phyloP scores from a whole-genome alignment of 139 green algal species.

The Eudorina sp. region DNA sequence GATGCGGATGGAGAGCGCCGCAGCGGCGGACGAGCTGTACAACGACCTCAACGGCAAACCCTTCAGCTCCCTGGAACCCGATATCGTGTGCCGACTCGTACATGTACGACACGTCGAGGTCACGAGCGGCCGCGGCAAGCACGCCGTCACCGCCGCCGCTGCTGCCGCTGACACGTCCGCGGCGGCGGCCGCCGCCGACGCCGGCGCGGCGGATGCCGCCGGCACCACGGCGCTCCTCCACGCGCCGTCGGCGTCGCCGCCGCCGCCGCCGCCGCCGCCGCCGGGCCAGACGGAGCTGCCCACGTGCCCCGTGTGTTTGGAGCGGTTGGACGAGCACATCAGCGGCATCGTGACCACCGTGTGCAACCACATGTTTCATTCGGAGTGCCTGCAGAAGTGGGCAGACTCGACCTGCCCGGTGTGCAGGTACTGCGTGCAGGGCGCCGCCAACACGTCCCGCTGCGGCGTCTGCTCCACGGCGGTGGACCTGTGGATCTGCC shows the following conservation, averaged over 20 bases:
- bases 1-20: constrained; percentile 80
- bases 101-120: constrained; percentile 68
- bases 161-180: no score
- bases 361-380: constrained; percentile 97
- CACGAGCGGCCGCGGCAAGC: constrained; percentile 20
- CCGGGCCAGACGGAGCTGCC: constrained; percentile 88
- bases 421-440: constrained; percentile 71
- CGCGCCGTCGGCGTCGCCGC: neutral
- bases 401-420: constrained; percentile 93
- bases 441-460: constrained; percentile 55
- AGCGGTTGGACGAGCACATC: constrained; percentile 96
- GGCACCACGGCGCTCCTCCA: neutral
- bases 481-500: constrained; percentile 96
- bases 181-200: neutral
- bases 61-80: constrained; percentile 86
- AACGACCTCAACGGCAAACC: constrained; percentile 85
- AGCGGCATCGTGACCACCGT: constrained; percentile 95
- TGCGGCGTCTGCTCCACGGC: constrained; percentile 83
- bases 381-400: constrained; percentile 93
- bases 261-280: constrained; percentile 57
- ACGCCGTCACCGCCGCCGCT: neutral
- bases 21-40: constrained; percentile 86
- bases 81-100: constrained; percentile 85
- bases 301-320: constrained; percentile 96
- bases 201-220: neutral